These are phyloP conservation scores for Stagonosporopsis chrysanthemi DNA, from an alignment of 2,329 filamentous ascomycete genomes.

Conservation along the genomic window DNA sequence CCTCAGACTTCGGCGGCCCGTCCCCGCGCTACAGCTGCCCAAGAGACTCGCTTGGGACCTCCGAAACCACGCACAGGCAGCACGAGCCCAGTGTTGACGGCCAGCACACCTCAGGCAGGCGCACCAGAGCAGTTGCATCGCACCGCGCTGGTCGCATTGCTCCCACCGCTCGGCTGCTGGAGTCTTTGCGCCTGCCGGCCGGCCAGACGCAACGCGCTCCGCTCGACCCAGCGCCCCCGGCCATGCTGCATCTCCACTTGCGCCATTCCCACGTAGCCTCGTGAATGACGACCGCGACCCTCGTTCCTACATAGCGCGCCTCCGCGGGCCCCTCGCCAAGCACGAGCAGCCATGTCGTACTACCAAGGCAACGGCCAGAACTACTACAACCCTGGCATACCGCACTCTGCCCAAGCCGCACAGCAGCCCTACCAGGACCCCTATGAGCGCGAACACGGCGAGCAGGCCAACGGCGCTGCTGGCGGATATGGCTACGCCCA, in stretches of 20 bases:
- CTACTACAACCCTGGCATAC: conserved; percentile 55
- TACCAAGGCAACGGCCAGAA: conserved; percentile 62
- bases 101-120: conserved; percentile 18
- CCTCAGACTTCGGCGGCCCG: conserved; percentile 17
- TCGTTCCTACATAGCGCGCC: conserved; percentile 26
- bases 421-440: conserved; percentile 46
- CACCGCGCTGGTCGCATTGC: conserved; percentile 21
- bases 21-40: conserved; percentile 24
- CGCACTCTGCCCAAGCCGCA: conserved; percentile 52
- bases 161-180: conserved; percentile 2
- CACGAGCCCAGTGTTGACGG: conserved; percentile 10
- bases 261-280: conserved; percentile 43
- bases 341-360: conserved; percentile 59
- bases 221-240: conserved; percentile 38
- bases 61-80: conserved; percentile 26
- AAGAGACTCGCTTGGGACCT: conserved; percentile 26
- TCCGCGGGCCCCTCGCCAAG: conserved; percentile 20
- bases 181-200: conserved; percentile 18
- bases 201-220: conserved; percentile 15
- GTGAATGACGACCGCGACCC: conserved; percentile 45
- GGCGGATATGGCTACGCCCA: conserved; percentile 48
- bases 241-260: conserved; percentile 47
- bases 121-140: conserved; percentile 22
- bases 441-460: conserved; percentile 66
- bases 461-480: conserved; percentile 59